phyloP scores from a whole-genome alignment of 805 yeast species.

The Vanderwaltozyma yarrowii region DNA sequence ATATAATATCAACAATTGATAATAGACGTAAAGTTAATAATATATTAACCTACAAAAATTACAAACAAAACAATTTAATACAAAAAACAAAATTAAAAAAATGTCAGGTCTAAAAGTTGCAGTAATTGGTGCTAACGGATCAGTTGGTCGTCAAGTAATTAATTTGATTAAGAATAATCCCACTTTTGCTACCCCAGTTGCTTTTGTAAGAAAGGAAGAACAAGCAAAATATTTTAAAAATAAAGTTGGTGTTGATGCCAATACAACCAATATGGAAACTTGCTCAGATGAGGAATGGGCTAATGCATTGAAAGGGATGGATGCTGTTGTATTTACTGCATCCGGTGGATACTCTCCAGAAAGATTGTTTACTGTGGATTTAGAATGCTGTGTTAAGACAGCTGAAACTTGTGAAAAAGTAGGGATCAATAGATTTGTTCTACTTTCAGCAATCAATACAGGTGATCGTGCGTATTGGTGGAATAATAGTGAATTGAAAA shows the following conservation, averaged over 20 bases:
- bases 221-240: slow-evolving; percentile 34
- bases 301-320: slow-evolving; percentile 34
- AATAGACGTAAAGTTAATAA: too few relatives aligned
- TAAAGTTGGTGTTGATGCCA: slow-evolving; percentile 30
- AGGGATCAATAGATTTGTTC: slow-evolving; percentile 35
- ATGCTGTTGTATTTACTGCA: slow-evolving; percentile 50
- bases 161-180: slow-evolving; percentile 22
- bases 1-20: too few relatives aligned
- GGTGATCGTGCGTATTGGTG: slow-evolving; percentile 40
- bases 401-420: slow-evolving; percentile 43
- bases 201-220: slow-evolving; percentile 36
- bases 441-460: slow-evolving; percentile 49
- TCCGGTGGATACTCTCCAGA: slow-evolving; percentile 48
- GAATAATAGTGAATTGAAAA: slow-evolving; percentile 27
- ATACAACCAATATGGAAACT: slow-evolving; percentile 32
- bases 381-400: slow-evolving; percentile 50
- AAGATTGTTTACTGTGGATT: slow-evolving; percentile 41
- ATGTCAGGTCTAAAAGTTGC: too few relatives aligned
- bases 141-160: slow-evolving; percentile 40
- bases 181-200: slow-evolving; percentile 27
- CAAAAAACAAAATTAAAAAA: too few relatives aligned
- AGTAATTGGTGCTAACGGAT: slow-evolving; percentile 33
- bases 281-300: slow-evolving; percentile 29
- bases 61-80: too few relatives aligned
- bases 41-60: too few relatives aligned